Percentiles rank a stretch among this genome's conserved stretches.
phyloP scores from a whole-genome alignment of 768 basidiomycete species.

The Phlebiopsis gigantea region DNA sequence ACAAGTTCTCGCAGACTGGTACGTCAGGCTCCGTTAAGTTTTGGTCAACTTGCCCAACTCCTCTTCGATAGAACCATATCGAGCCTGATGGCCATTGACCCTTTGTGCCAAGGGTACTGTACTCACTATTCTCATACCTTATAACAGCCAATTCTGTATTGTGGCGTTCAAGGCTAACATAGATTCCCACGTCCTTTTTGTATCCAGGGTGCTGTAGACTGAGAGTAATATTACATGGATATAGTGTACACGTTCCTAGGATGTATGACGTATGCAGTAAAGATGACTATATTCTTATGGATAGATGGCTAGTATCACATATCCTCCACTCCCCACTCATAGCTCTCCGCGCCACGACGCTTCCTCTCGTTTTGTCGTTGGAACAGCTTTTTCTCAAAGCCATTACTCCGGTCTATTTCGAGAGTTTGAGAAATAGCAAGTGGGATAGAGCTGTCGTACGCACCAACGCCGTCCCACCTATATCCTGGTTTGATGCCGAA shows the following conservation, averaged over 20 bases:
- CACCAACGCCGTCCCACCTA: slow-evolving; percentile 98
- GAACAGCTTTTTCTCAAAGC: slow-evolving; percentile 91
- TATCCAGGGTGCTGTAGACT: no score
- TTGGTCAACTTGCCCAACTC: no score
- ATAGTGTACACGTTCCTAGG: neutral
- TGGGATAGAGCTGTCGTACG: slow-evolving; percentile 21
- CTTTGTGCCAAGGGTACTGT: no score
- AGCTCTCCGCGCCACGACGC: slow-evolving; percentile 65
- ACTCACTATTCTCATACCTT: no score
- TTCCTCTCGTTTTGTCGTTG: slow-evolving; percentile 74
- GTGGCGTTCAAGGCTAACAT: no score
- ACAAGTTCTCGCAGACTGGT: no score
- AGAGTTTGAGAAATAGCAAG: neutral
- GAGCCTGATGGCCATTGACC: no score
- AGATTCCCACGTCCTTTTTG: no score
- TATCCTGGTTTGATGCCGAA: slow-evolving; percentile 95
- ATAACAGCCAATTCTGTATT: no score
- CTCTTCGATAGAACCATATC: no score
- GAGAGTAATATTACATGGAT: neutral
- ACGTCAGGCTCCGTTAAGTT: no score
- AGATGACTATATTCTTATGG: neutral
- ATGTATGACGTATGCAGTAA: neutral
- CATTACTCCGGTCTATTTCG: slow-evolving; percentile 78
- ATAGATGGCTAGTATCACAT: no score
- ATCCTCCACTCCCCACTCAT: slow-evolving; percentile 88